A percentile compares a stretch with the other conserved stretches of the same genome.
These are phyloP conservation scores for Shiraia bambusicola DNA, from an alignment of 2,329 filamentous ascomycete genomes.

Conservation along the genomic window DNA sequence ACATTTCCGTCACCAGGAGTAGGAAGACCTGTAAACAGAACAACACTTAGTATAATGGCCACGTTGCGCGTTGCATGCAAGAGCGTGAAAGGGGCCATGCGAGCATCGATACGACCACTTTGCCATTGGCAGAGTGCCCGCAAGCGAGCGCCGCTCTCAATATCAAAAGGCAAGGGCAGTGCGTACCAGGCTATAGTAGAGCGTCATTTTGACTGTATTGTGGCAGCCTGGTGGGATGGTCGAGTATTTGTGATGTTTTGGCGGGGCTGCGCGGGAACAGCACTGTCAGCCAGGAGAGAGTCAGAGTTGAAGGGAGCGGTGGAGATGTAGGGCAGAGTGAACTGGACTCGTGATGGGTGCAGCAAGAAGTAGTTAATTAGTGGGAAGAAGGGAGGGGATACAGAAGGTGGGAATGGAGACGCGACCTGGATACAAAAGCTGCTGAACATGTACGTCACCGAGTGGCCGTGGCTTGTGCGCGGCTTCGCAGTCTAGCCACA, in stretches of 20 bases:
- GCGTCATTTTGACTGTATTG: slow-evolving; percentile 60
- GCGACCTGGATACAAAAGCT: slow-evolving; percentile 23
- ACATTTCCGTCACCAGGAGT: slow-evolving; percentile 81
- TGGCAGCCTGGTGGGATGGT: slow-evolving; percentile 19
- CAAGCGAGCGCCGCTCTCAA: neutral
- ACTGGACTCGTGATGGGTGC: slow-evolving; percentile 3
- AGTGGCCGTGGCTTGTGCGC: slow-evolving; percentile 17
- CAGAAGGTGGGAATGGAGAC: slow-evolving; percentile 18
- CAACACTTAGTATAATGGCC: slow-evolving; percentile 31
- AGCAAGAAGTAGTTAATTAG: slow-evolving; percentile 7
- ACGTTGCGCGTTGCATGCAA: slow-evolving; percentile 5
- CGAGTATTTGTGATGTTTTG: slow-evolving; percentile 23
- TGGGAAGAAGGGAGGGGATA: slow-evolving; percentile 15
- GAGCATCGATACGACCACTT: slow-evolving; percentile 1
- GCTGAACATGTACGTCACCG: slow-evolving; percentile 39
- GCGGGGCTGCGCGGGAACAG: slow-evolving; percentile 20
- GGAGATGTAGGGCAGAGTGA: slow-evolving; percentile 2
- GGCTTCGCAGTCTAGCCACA: slow-evolving; percentile 15
- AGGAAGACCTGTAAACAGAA: slow-evolving; percentile 68
- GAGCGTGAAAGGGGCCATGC: slow-evolving; percentile 5
- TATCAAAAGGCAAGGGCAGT: slow-evolving; percentile 1
- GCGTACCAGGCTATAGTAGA: slow-evolving; percentile 68
- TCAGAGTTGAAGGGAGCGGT: neutral
- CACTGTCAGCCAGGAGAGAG: neutral
- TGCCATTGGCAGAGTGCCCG: slow-evolving; percentile 9